A percentile compares a stretch with the other conserved stretches of the same genome.
Evolutionary conservation across 1,139 yeast genomes (phyloP).

Genomic region (Blastobotrys serpentis): DNA sequence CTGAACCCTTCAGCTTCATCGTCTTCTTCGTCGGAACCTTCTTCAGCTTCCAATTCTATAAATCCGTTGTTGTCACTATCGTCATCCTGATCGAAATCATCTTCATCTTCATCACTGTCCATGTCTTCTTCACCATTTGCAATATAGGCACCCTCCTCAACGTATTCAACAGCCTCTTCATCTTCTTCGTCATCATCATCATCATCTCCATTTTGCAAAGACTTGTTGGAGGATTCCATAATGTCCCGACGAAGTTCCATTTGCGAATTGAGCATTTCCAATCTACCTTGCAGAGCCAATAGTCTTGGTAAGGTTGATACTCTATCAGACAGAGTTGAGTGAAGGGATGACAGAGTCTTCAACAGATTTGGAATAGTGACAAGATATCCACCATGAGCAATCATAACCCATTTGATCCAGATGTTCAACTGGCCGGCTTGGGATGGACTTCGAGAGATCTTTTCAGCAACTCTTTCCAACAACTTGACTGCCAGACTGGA

Average conservation of each 20-base stretch:
- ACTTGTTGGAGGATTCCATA: slow-evolving; percentile 39
- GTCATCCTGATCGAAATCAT: slow-evolving; percentile 35
- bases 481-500: slow-evolving; percentile 71
- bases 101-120: slow-evolving; percentile 45
- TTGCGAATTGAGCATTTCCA: slow-evolving; percentile 70
- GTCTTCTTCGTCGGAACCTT: slow-evolving; percentile 29
- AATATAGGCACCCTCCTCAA: slow-evolving; percentile 52
- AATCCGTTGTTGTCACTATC: slow-evolving; percentile 25
- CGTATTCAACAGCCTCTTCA: slow-evolving; percentile 48
- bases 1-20: slow-evolving; percentile 32
- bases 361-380: slow-evolving; percentile 69
- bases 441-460: slow-evolving; percentile 64
- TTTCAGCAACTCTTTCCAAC: slow-evolving; percentile 80
- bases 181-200: slow-evolving; percentile 34
- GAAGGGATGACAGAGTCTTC: slow-evolving; percentile 69
- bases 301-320: slow-evolving; percentile 76
- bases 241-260: slow-evolving; percentile 63
- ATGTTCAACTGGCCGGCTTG: slow-evolving; percentile 74
- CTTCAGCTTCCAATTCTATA: slow-evolving; percentile 30
- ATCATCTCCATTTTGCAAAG: slow-evolving; percentile 32
- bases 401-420: slow-evolving; percentile 93
- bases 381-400: slow-evolving; percentile 84
- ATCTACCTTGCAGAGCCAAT: slow-evolving; percentile 77
- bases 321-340: slow-evolving; percentile 71
- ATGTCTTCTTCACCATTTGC: slow-evolving; percentile 43